phyloP scores from a whole-genome alignment of 306 rosid species.

The Cucurbita maxima region DNA sequence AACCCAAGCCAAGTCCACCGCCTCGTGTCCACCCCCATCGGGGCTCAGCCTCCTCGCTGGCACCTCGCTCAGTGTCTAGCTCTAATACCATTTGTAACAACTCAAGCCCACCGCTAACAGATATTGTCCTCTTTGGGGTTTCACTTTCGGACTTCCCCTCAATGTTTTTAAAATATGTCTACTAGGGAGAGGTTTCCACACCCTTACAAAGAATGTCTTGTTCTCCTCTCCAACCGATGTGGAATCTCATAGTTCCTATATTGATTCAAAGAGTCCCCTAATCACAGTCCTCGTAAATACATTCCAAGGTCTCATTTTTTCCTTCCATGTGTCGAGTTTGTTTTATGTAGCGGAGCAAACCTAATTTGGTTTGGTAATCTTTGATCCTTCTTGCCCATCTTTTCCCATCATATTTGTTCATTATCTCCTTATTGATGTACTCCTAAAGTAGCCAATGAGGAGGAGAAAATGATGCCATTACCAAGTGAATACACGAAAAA shows the following conservation, averaged over 20 bases:
- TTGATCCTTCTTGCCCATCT: not conserved
- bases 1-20: too few species aligned
- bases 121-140: too few species aligned
- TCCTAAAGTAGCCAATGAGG: not conserved
- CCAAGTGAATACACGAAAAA: not conserved
- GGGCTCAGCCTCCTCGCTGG: too few species aligned
- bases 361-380: not conserved
- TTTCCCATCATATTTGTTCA: not conserved
- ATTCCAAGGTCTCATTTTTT: not conserved
- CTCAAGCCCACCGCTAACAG: too few species aligned
- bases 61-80: too few species aligned
- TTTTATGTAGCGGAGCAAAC: not conserved
- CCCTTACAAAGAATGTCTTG: too few species aligned
- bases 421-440: not conserved
- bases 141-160: too few species aligned
- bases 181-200: too few species aligned
- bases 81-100: too few species aligned
- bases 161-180: too few species aligned
- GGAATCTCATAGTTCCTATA: not conserved
- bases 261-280: not conserved
- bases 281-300: not conserved
- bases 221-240: too few species aligned
- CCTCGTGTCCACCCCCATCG: too few species aligned
- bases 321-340: not conserved
- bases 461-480: not conserved